phyloP scores from a whole-genome alignment of 805 yeast genomes.

The Yarrowia osloensis region DNA sequence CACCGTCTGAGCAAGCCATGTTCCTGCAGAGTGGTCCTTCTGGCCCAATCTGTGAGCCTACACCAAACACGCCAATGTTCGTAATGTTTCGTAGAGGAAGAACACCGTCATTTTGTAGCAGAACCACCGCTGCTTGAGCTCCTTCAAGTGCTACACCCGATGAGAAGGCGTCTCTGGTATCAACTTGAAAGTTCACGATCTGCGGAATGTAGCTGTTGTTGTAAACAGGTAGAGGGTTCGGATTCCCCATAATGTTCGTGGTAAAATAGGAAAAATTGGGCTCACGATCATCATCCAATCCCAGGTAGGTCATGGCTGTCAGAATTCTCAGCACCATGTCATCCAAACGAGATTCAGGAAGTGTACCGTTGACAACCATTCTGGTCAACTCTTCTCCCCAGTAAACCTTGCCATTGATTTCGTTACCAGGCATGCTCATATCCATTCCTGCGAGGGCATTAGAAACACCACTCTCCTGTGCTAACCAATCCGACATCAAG shows the following conservation, averaged over 20 bases:
- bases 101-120: slow-evolving; percentile 50
- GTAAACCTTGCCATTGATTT: slow-evolving; percentile 39
- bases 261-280: slow-evolving; percentile 65
- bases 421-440: slow-evolving; percentile 63
- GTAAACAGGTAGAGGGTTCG: slow-evolving; percentile 39
- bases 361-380: slow-evolving; percentile 57
- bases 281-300: slow-evolving; percentile 38
- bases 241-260: slow-evolving; percentile 48
- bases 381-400: slow-evolving; percentile 61
- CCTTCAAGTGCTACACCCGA: slow-evolving; percentile 53
- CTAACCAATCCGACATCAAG: slow-evolving; percentile 68
- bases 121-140: slow-evolving; percentile 58
- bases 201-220: not conserved
- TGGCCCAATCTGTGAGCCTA: slow-evolving; percentile 54
- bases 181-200: slow-evolving; percentile 56
- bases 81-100: slow-evolving; percentile 53
- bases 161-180: slow-evolving; percentile 51
- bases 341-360: slow-evolving; percentile 55
- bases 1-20: slow-evolving; percentile 55
- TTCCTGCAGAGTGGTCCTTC: slow-evolving; percentile 56
- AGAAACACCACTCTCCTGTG: slow-evolving; percentile 56
- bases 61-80: slow-evolving; percentile 42
- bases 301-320: slow-evolving; percentile 48
- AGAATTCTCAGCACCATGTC: slow-evolving; percentile 64
- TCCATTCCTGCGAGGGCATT: slow-evolving; percentile 62